Evolutionary conservation across 2,329 filamentous ascomycete species (phyloP).

Genomic region (Cadophora gregata): DNA sequence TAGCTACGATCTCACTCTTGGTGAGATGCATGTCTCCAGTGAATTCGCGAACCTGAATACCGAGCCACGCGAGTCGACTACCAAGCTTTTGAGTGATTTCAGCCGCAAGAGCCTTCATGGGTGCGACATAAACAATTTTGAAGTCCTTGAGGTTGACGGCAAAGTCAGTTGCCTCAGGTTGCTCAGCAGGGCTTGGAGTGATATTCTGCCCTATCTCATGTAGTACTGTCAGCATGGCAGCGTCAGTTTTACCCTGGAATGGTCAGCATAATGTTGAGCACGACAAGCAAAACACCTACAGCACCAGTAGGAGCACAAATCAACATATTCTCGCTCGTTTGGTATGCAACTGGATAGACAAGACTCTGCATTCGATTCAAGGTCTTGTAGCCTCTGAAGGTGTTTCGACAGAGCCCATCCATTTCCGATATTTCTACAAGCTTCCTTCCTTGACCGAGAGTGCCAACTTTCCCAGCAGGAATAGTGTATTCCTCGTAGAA

Average conservation of each 20-base stretch:
- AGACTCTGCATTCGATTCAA: slow-evolving; percentile 98
- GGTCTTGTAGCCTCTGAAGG: slow-evolving; percentile 91
- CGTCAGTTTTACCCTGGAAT: slow-evolving; percentile 85
- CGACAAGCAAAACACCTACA: slow-evolving; percentile 50
- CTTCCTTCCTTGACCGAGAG: slow-evolving; percentile 72
- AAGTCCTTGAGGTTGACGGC: slow-evolving; percentile 85
- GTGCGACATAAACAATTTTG: slow-evolving; percentile 98
- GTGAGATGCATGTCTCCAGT: slow-evolving; percentile 99
- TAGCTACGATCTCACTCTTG: slow-evolving; percentile 93
- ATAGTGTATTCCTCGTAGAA: slow-evolving; percentile 91
- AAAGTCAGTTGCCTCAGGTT: slow-evolving; percentile 77
- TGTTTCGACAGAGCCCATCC: slow-evolving; percentile 88
- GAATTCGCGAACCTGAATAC: slow-evolving; percentile 88
- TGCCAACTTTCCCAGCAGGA: slow-evolving; percentile 81
- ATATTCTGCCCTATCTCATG: slow-evolving; percentile 89
- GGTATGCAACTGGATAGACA: slow-evolving; percentile 93
- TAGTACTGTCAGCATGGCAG: slow-evolving; percentile 94
- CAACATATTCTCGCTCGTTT: slow-evolving; percentile 97
- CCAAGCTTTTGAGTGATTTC: slow-evolving; percentile 95
- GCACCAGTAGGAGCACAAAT: slow-evolving; percentile 98
- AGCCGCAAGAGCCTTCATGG: slow-evolving; percentile 97
- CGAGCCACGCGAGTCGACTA: slow-evolving; percentile 91
- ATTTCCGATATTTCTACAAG: slow-evolving; percentile 81
- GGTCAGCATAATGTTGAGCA: background rate
- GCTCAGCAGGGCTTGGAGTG: slow-evolving; percentile 77